Evolutionary conservation across 768 basidiomycete genomes (phyloP), one percentile per base, ranked within the genome.

Genomic region (Porpolomopsis calyptriformis): DNA sequence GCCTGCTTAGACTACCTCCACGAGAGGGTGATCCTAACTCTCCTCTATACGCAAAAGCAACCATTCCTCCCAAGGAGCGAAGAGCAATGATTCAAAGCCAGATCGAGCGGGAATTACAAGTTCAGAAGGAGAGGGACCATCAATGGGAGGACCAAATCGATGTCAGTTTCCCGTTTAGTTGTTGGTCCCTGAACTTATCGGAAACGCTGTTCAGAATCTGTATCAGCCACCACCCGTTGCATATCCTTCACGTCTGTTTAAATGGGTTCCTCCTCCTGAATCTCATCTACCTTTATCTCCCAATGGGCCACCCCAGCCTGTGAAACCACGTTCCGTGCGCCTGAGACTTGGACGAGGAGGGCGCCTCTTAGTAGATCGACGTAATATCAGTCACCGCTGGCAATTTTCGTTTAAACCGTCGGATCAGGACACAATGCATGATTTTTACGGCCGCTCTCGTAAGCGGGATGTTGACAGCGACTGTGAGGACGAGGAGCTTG

Each of bases 81-180:
- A 65, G 73, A 40, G 67, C 68, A 1, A 63, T 69, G 9, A 82
- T 90, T 50, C 72, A 67, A 47, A 71, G 69, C 38, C 72, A 74
- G 57, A 74, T 84, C 59, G 85, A 82, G 56, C 68, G 69, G n/a
- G 69, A 75, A 37, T 61, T 83, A 57, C 67, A 61, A 20, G 67
- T 67, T 40, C 80, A 82, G 60, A 83, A 81, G 58, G 85, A 91
- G 40, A 62, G 71, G 40, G 85, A 92, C 55, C 74, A 80, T 40
- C 74, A 78, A 41, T 94, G 89, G 82, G 92, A 94, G 53, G 92
- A 97, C 57, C 69, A 72, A 43, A 72, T 88, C 52, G 92, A 96
- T 63, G 85, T 89, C 57, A 58, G 74, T 62, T 2, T 42, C 46
- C 27, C 19, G 18, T 45, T 16, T 38, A 8, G 10, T 2, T 20